Base-by-base conservation (phyloP, 78 protist genomes). In the Neovahlkampfia damariscottae region DNA sequence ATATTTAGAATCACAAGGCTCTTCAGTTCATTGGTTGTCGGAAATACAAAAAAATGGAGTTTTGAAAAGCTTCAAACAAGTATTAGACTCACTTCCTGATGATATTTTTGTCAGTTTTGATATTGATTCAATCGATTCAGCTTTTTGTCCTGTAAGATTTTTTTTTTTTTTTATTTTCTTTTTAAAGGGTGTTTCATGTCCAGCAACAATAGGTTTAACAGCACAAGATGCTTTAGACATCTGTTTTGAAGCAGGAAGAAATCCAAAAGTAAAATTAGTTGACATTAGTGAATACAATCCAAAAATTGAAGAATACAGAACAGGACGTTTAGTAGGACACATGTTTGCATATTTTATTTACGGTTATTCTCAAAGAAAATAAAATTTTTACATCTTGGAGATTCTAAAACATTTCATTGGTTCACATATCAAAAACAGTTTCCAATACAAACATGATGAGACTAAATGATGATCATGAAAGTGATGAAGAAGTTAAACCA, bases 111-210 rank as follows among this genome's bases (percentile, higher is more conserved):
- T 84, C 32, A 73, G 81, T 19, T 84, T 84, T 62, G 88, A 84
- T n/a, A 8, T 84, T 2, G 88, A 84, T 59, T 19, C 81, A 30
- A 41, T 84, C 2, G 37, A 32, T 0, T 67, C 78, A 28, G 32
- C 84, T 0, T 78, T 73, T 28, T 31, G 67, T 3, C 88, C 88
- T 5, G n/a, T n/a, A n/a, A n/a, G n/a, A n/a, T n/a, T n/a, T n/a
- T n/a, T n/a, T n/a, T n/a, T n/a, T n/a, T n/a, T n/a, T n/a, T n/a
- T n/a, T n/a, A n/a, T n/a, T n/a, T n/a, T n/a, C n/a, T n/a, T n/a
- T n/a, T n/a, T n/a, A n/a, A n/a, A n/a, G n/a, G 88, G 88, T 0
- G 88, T 84, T 39, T 67, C 78, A 38, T 70, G 80, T 38, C 78
- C 82, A 2, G 77, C 79, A 27, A 2, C 66, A 62, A 31, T 72